A percentile compares a stretch with the other conserved stretches of the same genome.
Evolutionary conservation across 2,329 filamentous ascomycete genomes (phyloP).

Genomic region (Curvularia spicifera): DNA sequence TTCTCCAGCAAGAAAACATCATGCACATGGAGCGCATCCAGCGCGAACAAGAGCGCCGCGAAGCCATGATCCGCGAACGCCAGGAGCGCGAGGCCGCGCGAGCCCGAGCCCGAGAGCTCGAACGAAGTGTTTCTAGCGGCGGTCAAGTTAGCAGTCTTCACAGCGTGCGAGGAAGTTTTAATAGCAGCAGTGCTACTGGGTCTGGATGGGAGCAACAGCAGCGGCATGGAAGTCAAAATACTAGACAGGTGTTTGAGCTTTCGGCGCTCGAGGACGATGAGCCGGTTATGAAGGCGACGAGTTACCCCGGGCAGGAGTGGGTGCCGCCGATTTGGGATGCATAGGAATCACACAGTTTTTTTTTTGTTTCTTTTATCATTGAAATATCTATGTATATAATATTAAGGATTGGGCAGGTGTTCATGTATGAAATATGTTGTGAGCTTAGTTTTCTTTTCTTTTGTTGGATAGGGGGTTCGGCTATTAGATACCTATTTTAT

Average conservation of each 20-base stretch:
- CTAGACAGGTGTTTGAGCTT: constrained; percentile 41
- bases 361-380: not conserved
- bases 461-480: no score
- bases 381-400: no score
- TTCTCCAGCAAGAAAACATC: constrained; percentile 44
- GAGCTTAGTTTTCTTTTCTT: no score
- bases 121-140: constrained; percentile 44
- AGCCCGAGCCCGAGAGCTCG: constrained; percentile 43
- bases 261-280: constrained; percentile 53
- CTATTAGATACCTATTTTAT: no score
- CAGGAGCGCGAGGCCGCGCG: constrained; percentile 39
- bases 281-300: constrained; percentile 69
- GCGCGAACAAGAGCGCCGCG: constrained; percentile 36
- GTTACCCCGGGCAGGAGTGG: constrained; percentile 76
- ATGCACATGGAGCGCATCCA: constrained; percentile 42
- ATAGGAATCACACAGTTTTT: constrained; percentile 23
- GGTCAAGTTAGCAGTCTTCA: constrained; percentile 41
- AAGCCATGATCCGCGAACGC: constrained; percentile 34
- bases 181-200: constrained; percentile 17
- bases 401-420: no score
- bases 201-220: constrained; percentile 39
- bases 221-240: constrained; percentile 25
- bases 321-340: constrained; percentile 56
- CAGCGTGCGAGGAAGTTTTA: constrained; percentile 39
- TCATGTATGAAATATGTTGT: no score